These are phyloP conservation scores for Phaeoacremonium minimum DNA, from an alignment of 2,329 filamentous ascomycete genomes.

Conservation along the genomic window DNA sequence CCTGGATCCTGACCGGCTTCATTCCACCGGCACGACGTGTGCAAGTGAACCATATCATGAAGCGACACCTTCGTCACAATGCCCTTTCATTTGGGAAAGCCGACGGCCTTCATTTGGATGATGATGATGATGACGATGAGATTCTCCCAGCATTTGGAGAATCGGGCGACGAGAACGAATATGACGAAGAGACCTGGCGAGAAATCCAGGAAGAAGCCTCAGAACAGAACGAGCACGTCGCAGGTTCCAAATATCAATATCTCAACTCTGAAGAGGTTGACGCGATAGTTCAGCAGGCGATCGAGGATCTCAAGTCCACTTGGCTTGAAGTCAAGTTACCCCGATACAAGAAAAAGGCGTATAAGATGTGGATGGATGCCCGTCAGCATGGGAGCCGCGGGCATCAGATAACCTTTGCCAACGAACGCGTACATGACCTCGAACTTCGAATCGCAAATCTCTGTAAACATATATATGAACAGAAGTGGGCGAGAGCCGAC, in stretches of 20 bases:
- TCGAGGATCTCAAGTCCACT: slow-evolving; percentile 40
- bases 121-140: slow-evolving; percentile 24
- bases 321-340: slow-evolving; percentile 60
- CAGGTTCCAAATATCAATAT: not conserved
- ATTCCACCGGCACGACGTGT: slow-evolving; percentile 37
- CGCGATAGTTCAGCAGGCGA: slow-evolving; percentile 46
- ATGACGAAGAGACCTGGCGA: slow-evolving; percentile 28
- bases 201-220: slow-evolving; percentile 61
- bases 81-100: slow-evolving; percentile 3
- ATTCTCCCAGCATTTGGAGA: slow-evolving; percentile 49
- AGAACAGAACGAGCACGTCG: slow-evolving; percentile 21
- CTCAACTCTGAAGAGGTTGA: slow-evolving; percentile 41
- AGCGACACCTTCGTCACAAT: slow-evolving; percentile 27
- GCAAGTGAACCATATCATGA: slow-evolving; percentile 36
- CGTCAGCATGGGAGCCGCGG: slow-evolving; percentile 35
- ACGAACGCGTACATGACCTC: too few species aligned
- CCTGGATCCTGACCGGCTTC: too few species aligned
- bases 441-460: too few species aligned
- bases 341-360: slow-evolving; percentile 50
- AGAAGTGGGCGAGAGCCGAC: too few species aligned
- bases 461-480: too few species aligned
- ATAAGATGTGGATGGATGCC: slow-evolving; percentile 56
- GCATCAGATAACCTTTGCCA: slow-evolving; percentile 37
- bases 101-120: too few species aligned
- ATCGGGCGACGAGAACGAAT: slow-evolving; percentile 40